Evolutionary conservation across 805 yeast genomes (phyloP).

Genomic region (Kuraishia piskuri): DNA sequence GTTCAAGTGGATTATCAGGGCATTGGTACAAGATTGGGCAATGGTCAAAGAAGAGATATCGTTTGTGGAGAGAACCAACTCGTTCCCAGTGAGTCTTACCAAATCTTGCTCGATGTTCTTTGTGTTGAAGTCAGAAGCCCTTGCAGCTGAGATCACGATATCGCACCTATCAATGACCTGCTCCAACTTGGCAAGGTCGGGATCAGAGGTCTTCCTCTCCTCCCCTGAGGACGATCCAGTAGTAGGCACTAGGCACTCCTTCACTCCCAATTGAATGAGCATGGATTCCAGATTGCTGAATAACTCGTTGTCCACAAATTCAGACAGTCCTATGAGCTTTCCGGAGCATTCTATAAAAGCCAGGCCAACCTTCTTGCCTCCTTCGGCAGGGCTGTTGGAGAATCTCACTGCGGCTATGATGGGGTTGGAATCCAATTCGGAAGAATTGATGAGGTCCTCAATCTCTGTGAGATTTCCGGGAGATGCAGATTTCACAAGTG

Average conservation of each 20-base stretch:
- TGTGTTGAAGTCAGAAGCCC: constrained; percentile 46
- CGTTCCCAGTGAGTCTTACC: constrained; percentile 54
- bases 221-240: constrained; percentile 26
- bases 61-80: constrained; percentile 44
- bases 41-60: constrained; percentile 39
- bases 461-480: constrained; percentile 84
- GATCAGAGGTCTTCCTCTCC: constrained; percentile 24
- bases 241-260: constrained; percentile 63
- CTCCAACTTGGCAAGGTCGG: constrained; percentile 54
- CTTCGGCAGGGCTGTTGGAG: constrained; percentile 28
- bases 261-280: constrained; percentile 81
- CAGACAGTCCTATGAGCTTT: constrained; percentile 59
- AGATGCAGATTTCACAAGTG: constrained; percentile 52
- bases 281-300: constrained; percentile 82
- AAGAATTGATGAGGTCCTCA: constrained; percentile 55
- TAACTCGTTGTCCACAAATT: constrained; percentile 81
- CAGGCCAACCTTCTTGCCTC: constrained; percentile 59
- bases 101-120: constrained; percentile 76
- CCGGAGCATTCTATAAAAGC: constrained; percentile 70
- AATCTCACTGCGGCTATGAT: constrained; percentile 47
- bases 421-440: constrained; percentile 34
- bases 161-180: constrained; percentile 76
- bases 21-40: constrained; percentile 58
- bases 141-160: constrained; percentile 56
- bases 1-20: constrained; percentile 61